These are phyloP conservation scores for Scedosporium boydii DNA, from an alignment of 2,329 filamentous ascomycete genomes.

Conservation along the genomic window DNA sequence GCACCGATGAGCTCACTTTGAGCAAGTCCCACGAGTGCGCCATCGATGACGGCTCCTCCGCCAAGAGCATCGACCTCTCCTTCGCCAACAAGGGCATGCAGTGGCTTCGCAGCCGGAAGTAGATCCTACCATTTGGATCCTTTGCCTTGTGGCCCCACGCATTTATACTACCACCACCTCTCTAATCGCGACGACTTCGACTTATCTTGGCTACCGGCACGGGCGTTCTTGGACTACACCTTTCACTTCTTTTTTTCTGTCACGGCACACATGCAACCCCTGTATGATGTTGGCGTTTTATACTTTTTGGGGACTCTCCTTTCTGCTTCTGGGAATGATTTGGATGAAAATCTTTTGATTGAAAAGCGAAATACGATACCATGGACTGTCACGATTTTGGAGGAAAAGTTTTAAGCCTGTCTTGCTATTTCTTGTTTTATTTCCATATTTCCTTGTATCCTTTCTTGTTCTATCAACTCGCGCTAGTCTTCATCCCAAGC, in stretches of 20 bases:
- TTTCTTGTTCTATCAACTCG: not conserved
- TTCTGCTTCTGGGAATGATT: not conserved
- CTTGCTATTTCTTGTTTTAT: not conserved
- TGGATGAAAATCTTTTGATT: not conserved
- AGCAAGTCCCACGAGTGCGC: slow-evolving; percentile 22
- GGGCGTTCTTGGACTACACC: not conserved
- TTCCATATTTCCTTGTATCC: not conserved
- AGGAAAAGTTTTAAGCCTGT: not conserved
- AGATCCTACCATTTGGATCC: slow-evolving; percentile 10
- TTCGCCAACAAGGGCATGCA: slow-evolving; percentile 36
- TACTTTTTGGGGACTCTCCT: slow-evolving; percentile 1
- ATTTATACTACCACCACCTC: not conserved
- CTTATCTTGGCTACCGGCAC: not conserved
- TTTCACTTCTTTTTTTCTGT: not conserved
- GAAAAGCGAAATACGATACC: not conserved
- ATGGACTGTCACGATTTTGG: not conserved
- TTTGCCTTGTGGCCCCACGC: not conserved
- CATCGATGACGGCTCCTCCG: slow-evolving; percentile 19
- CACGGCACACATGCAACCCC: not conserved
- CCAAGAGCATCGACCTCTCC: slow-evolving; percentile 12
- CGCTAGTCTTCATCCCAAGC: not conserved
- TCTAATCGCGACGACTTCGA: not conserved
- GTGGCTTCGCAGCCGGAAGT: slow-evolving; percentile 41
- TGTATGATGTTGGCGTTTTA: not conserved
- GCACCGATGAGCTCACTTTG: slow-evolving; percentile 24